These are phyloP conservation scores for Aspergillus viridinutans DNA, from an alignment of 2,329 filamentous ascomycete species.

Conservation along the genomic window DNA sequence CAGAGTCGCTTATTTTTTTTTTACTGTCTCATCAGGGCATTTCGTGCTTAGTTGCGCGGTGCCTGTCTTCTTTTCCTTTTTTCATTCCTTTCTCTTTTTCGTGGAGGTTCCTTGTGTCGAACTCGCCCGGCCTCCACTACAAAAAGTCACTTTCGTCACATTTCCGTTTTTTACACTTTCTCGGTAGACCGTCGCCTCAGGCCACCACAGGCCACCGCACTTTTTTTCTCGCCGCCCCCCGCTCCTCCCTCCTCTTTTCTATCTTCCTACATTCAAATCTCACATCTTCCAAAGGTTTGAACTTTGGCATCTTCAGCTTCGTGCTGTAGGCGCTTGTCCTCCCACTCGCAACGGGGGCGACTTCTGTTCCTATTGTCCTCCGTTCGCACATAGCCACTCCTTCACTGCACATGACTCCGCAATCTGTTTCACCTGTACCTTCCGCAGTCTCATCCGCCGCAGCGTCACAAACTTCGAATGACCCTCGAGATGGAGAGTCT, in stretches of 20 bases:
- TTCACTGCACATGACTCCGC: conserved; percentile 40
- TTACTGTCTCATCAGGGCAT: conserved; percentile 21
- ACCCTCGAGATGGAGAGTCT: conserved; percentile 34
- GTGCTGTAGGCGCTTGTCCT: conserved; percentile 20
- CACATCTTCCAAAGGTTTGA: conserved; percentile 6
- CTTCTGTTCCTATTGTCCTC: conserved; percentile 19
- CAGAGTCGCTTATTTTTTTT: conserved; percentile 12
- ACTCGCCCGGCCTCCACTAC: not conserved
- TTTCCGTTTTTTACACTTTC: conserved; percentile 2
- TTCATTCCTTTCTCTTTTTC: conserved; percentile 2
- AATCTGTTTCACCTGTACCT: conserved; percentile 39
- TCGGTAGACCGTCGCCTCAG: conserved; percentile 12
- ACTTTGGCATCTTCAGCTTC: conserved; percentile 21
- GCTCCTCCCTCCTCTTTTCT: conserved; percentile 2
- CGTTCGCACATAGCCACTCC: conserved; percentile 15
- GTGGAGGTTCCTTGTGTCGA: not conserved
- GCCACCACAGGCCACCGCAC: conserved; percentile 17
- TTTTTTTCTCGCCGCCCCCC: conserved; percentile 14
- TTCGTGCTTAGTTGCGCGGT: conserved; percentile 15
- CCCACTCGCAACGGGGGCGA: conserved; percentile 19
- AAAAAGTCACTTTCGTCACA: conserved; percentile 20
- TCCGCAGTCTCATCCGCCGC: conserved; percentile 42
- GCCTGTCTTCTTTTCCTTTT: conserved; percentile 4
- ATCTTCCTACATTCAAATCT: not conserved
- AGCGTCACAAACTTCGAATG: conserved; percentile 38